These are phyloP conservation scores for Vaccinium corymbosum DNA, from an alignment of 148 eudicot genomes.

Conservation along the genomic window DNA sequence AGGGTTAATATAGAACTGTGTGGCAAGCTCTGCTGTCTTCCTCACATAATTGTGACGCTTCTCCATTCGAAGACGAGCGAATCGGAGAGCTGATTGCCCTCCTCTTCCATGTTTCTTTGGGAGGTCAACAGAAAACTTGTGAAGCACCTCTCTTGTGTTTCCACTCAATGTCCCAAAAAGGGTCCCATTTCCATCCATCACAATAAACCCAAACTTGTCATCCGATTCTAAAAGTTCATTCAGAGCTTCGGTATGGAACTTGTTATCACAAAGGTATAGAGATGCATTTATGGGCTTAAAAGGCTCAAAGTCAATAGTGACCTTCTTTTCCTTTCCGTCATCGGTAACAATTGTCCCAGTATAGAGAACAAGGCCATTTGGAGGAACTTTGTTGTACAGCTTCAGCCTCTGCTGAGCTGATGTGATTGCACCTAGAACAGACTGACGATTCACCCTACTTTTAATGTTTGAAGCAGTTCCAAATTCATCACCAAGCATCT, in stretches of 20 bases:
- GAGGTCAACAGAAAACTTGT: constrained; percentile 29
- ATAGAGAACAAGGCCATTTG: constrained; percentile 30
- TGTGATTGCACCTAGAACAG: constrained; percentile 27
- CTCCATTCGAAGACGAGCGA: constrained; percentile 35
- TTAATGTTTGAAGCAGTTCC: constrained; percentile 33
- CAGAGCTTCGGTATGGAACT: constrained; percentile 30
- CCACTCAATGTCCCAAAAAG: constrained; percentile 33
- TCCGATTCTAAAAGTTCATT: constrained; percentile 31
- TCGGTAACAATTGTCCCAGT: constrained; percentile 28
- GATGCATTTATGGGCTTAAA: constrained; percentile 30
- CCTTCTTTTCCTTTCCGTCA: constrained; percentile 31
- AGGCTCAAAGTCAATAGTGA: constrained; percentile 31
- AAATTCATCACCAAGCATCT: constrained; percentile 32
- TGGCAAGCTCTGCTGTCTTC: constrained; percentile 32
- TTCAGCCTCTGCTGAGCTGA: constrained; percentile 34
- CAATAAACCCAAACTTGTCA: constrained; percentile 29
- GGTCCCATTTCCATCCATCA: constrained; percentile 35
- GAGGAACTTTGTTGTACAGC: constrained; percentile 31
- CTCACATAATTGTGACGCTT: constrained; percentile 35
- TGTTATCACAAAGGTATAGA: constrained; percentile 29
- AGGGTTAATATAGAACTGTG: constrained; percentile 28
- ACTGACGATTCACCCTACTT: constrained; percentile 32
- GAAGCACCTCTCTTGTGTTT: constrained; percentile 31
- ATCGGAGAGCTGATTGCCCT: constrained; percentile 33
- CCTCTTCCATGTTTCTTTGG: constrained; percentile 36